Evolutionary conservation across 2,329 filamentous ascomycete species (phyloP).

Genomic region (Setomelanomma holmii): DNA sequence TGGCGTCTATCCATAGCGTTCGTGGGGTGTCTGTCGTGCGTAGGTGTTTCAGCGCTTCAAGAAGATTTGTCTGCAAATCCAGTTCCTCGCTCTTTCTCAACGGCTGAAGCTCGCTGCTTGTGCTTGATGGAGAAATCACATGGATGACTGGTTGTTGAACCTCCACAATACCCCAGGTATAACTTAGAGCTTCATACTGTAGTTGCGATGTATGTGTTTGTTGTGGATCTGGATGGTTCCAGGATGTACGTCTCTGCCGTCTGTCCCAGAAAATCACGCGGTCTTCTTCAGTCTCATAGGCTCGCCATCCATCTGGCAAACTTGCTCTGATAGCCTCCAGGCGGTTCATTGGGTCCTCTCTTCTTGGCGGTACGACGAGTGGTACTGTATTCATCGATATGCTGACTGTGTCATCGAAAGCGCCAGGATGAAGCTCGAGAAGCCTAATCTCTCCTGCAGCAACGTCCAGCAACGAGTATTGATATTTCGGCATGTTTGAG

Average conservation of each 20-base stretch:
- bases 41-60: constrained; percentile 3
- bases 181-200: constrained; percentile 8
- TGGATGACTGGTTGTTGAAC: neutral
- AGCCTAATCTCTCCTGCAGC: constrained; percentile 2
- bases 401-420: neutral
- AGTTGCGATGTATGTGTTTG: neutral
- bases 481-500: constrained; percentile 1
- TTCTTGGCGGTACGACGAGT: neutral
- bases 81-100: no score
- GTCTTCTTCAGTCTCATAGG: constrained; percentile 1
- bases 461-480: constrained; percentile 1
- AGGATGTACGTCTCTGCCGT: neutral
- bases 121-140: neutral
- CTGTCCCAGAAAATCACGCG: neutral
- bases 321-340: neutral
- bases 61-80: neutral
- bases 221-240: neutral
- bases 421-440: constrained; percentile 4
- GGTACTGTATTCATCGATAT: constrained; percentile 1
- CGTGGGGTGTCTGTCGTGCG: neutral
- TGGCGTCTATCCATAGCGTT: constrained; percentile 13
- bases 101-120: no score
- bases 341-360: neutral
- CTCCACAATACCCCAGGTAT: constrained; percentile 9
- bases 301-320: neutral